Percentiles rank a stretch among this genome's conserved stretches.
Conservation (phyloP, 2,329 filamentous ascomycete species). For the Fusarium sp. region DNA sequence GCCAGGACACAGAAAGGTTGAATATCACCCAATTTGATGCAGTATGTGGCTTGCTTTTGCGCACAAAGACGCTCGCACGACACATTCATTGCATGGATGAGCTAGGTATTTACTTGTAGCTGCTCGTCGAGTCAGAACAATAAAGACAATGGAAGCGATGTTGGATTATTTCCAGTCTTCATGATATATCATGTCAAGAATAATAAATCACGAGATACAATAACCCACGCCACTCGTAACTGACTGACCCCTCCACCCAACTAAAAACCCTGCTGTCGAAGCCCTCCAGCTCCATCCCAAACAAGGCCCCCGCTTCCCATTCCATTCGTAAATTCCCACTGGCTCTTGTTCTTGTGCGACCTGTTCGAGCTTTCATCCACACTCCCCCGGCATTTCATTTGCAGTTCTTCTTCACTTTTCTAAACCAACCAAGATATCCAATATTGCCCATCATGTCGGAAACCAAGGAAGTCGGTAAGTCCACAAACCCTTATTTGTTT, state of each 20-base stretch:
- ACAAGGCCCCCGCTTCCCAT: constrained; percentile 40
- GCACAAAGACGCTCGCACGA: constrained; percentile 41
- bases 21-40: not conserved
- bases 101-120: constrained; percentile 1
- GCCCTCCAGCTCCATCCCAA: constrained; percentile 36
- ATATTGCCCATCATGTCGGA: constrained; percentile 57
- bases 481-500: constrained; percentile 9
- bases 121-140: not conserved
- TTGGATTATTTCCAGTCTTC: too few relatives aligned
- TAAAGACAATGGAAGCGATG: not conserved
- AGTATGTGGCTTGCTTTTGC: constrained; percentile 30
- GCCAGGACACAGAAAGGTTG: not conserved
- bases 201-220: not conserved
- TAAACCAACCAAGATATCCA: constrained; percentile 34
- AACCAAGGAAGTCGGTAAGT: constrained; percentile 59
- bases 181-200: too few relatives aligned
- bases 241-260: constrained; percentile 29
- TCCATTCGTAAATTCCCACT: constrained; percentile 41
- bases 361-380: constrained; percentile 42
- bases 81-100: not conserved
- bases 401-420: constrained; percentile 38
- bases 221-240: too few relatives aligned
- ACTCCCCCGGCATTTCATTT: constrained; percentile 33
- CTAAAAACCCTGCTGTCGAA: constrained; percentile 42
- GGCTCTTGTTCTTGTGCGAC: constrained; percentile 39